These are phyloP conservation scores for Bolboschoenoplectus hybrid DNA, from an alignment of 202 grass and related monocot species.

Conservation along the genomic window DNA sequence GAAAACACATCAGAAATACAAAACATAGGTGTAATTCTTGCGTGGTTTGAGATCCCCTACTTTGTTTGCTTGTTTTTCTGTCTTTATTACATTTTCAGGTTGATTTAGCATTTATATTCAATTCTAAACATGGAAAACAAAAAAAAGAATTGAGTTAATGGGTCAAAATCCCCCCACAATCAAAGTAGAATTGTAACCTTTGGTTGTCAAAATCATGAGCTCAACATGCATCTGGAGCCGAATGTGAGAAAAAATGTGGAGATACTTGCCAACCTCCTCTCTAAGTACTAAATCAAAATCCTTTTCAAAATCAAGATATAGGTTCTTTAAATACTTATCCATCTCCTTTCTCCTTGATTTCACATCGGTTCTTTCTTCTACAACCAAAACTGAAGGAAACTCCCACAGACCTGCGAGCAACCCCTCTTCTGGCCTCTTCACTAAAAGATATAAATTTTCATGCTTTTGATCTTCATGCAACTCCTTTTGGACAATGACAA, in stretches of 20 bases:
- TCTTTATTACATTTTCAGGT: not conserved
- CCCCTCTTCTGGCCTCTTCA: slow-evolving; percentile 81
- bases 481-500: slow-evolving; percentile 63
- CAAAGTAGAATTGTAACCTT: slow-evolving; percentile 53
- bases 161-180: slow-evolving; percentile 4
- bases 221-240: slow-evolving; percentile 81
- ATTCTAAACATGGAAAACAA: not conserved
- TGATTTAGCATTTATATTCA: not conserved
- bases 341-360: slow-evolving; percentile 64
- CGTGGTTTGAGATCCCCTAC: not conserved
- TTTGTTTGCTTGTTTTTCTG: not conserved
- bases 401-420: slow-evolving; percentile 97
- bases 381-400: slow-evolving; percentile 76
- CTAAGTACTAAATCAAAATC: slow-evolving; percentile 49
- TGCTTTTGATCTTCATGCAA: slow-evolving; percentile 13
- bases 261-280: slow-evolving; percentile 76
- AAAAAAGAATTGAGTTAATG: not conserved
- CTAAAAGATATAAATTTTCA: slow-evolving; percentile 54
- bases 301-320: slow-evolving; percentile 36
- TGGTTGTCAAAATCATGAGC: slow-evolving; percentile 67
- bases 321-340: slow-evolving; percentile 70
- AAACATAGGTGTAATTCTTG: not conserved
- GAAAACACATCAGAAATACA: not conserved
- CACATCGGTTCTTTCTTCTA: slow-evolving; percentile 45
- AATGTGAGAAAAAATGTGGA: slow-evolving; percentile 96